These are phyloP conservation scores for Pythium rishiriense DNA, from an alignment of 352 stramenopile genomes.

Conservation along the genomic window DNA sequence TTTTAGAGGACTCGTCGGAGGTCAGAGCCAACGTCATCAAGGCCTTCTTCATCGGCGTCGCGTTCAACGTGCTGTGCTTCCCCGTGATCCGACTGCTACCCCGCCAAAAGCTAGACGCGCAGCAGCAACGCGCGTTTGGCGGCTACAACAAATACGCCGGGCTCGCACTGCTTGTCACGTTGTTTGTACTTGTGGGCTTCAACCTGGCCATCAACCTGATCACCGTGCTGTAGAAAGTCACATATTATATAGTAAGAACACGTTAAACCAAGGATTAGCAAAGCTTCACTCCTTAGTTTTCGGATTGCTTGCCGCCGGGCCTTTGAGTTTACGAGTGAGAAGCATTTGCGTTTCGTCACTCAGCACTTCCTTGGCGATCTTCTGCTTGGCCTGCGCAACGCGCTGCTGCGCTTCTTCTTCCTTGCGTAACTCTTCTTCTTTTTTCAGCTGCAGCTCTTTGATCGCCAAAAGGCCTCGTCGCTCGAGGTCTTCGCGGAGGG, in stretches of 20 bases:
- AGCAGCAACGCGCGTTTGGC: slow-evolving; percentile 41
- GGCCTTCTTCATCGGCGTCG: slow-evolving; percentile 17
- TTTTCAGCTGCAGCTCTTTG: slow-evolving; percentile 45
- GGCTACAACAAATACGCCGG: slow-evolving; percentile 52
- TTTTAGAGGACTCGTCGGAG: not conserved
- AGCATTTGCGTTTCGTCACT: slow-evolving; percentile 44
- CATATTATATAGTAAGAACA: no score
- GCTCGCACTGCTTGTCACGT: slow-evolving; percentile 32
- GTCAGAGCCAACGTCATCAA: slow-evolving; percentile 13
- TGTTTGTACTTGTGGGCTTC: slow-evolving; percentile 28
- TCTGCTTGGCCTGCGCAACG: slow-evolving; percentile 31
- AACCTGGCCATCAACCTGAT: slow-evolving; percentile 23
- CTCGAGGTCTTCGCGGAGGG: slow-evolving; percentile 40
- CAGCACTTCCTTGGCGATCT: slow-evolving; percentile 37
- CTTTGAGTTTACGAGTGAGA: slow-evolving; percentile 19
- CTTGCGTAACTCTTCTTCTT: slow-evolving; percentile 44
- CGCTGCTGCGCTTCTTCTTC: slow-evolving; percentile 36
- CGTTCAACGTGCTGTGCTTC: slow-evolving; percentile 26
- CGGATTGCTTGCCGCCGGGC: not conserved
- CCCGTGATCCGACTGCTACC: slow-evolving; percentile 30
- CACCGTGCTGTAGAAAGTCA: slow-evolving; percentile 10
- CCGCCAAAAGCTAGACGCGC: slow-evolving; percentile 46
- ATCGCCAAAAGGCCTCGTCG: slow-evolving; percentile 41
- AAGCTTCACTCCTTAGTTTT: not conserved
- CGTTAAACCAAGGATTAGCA: no score